phyloP scores from a whole-genome alignment of 2,329 filamentous ascomycete species.

The Penicillium occitanis region DNA sequence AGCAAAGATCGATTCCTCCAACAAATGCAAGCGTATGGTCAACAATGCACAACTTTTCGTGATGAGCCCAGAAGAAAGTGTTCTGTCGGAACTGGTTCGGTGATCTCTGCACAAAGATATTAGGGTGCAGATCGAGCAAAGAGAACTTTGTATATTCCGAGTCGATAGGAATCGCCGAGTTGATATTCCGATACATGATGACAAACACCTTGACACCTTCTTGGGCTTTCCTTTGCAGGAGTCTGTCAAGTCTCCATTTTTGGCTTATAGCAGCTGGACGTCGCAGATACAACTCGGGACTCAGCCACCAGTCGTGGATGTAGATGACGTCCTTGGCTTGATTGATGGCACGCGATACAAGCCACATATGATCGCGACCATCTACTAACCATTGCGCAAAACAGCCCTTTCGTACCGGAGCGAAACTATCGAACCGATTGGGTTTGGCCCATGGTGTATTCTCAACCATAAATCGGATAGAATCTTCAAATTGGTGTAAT shows the following conservation, averaged over 20 bases:
- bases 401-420: constrained; percentile 79
- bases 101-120: constrained; percentile 92
- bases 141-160: constrained; percentile 98
- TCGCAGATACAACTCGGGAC: constrained; percentile 91
- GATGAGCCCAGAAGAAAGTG: constrained; percentile 98
- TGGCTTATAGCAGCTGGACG: constrained; percentile 93
- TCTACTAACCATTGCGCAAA: constrained; percentile 97
- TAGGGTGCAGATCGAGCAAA: constrained; percentile 88
- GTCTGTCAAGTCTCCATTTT: constrained; percentile 91
- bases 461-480: constrained; percentile 79
- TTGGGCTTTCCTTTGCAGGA: constrained; percentile 88
- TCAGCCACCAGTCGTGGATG: constrained; percentile 99
- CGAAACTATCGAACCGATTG: constrained; percentile 91
- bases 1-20: constrained; percentile 93
- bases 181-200: constrained; percentile 96
- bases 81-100: constrained; percentile 99
- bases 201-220: constrained; percentile 98
- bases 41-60: constrained; percentile 96
- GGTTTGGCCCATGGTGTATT: constrained; percentile 78
- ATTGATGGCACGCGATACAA: constrained; percentile 91
- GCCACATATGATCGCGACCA: constrained; percentile 98
- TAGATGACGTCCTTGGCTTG: constrained; percentile 98
- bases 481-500: constrained; percentile 89
- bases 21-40: constrained; percentile 96
- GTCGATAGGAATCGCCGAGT: constrained; percentile 94